Conservation (phyloP, 2,329 filamentous ascomycete genomes). For the Stemphylium lycopersici region DNA sequence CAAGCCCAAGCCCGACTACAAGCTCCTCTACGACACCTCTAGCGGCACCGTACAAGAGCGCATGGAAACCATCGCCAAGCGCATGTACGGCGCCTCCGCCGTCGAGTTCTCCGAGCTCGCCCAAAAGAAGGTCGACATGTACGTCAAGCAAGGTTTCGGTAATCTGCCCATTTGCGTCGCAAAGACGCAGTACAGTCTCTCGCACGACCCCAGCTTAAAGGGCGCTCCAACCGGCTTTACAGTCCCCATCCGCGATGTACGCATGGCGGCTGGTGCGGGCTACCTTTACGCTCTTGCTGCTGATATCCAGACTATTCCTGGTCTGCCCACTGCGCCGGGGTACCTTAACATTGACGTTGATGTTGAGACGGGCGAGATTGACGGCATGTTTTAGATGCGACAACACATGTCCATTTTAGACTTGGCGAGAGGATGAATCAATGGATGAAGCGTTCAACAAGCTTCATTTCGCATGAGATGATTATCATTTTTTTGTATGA, state of each 20-base stretch:
- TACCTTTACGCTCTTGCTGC: slow-evolving; percentile 84
- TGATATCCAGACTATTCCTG: slow-evolving; percentile 98
- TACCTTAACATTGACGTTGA: slow-evolving; percentile 89
- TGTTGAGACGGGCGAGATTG: slow-evolving; percentile 59
- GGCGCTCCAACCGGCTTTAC: slow-evolving; percentile 94
- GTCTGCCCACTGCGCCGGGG: slow-evolving; percentile 90
- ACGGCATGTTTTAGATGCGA: slow-evolving; percentile 77
- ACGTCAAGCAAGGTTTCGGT: slow-evolving; percentile 88
- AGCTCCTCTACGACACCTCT: slow-evolving; percentile 81
- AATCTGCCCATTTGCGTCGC: slow-evolving; percentile 95
- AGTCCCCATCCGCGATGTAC: slow-evolving; percentile 90
- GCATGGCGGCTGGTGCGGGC: slow-evolving; percentile 91
- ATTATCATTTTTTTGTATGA: slow-evolving; percentile 3
- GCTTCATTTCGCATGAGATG: not conserved
- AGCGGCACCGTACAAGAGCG: slow-evolving; percentile 76
- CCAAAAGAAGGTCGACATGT: slow-evolving; percentile 94
- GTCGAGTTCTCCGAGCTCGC: slow-evolving; percentile 95
- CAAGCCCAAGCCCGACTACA: slow-evolving; percentile 78
- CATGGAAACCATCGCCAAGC: slow-evolving; percentile 86
- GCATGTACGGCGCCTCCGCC: slow-evolving; percentile 90
- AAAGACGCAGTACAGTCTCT: slow-evolving; percentile 97
- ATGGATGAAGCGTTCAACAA: slow-evolving; percentile 12
- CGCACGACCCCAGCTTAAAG: slow-evolving; percentile 91
- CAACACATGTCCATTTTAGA: too few relatives aligned
- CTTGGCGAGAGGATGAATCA: too few relatives aligned